phyloP scores from a whole-genome alignment of 306 rosid genomes.

The Canavalia ensiformis region DNA sequence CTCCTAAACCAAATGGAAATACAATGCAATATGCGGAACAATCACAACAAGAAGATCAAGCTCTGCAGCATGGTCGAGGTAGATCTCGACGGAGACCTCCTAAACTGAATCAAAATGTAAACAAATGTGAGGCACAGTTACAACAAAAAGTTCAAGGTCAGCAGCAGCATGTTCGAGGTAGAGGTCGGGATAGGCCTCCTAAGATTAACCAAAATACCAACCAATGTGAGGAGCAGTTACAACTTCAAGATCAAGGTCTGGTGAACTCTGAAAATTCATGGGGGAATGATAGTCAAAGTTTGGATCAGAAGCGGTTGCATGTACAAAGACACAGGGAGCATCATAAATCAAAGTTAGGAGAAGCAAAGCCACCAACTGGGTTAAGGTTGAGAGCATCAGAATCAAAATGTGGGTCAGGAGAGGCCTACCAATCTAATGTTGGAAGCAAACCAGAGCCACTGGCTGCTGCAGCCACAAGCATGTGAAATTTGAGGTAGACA shows the following conservation, averaged over 20 bases:
- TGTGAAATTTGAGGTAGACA: conserved; percentile 27
- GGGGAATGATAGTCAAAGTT: conserved; percentile 19
- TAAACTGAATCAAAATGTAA: neutral
- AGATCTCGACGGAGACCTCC: neutral
- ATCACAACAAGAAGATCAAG: neutral
- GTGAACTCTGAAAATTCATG: conserved; percentile 16
- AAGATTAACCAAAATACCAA: neutral
- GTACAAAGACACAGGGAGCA: neutral
- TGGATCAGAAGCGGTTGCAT: conserved; percentile 1
- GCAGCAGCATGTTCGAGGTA: neutral
- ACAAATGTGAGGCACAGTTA: neutral
- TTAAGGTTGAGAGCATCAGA: neutral
- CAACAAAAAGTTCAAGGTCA: neutral
- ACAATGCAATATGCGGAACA: neutral
- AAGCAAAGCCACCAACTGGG: conserved; percentile 1
- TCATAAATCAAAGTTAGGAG: neutral
- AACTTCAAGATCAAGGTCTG: neutral
- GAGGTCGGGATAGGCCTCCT: conserved; percentile 36
- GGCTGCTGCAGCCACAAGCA: neutral
- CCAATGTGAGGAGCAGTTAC: neutral
- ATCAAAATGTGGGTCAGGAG: neutral
- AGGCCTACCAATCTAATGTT: conserved; percentile 27
- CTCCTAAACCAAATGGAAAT: neutral
- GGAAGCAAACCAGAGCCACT: conserved; percentile 11
- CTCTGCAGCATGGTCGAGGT: neutral